Evolutionary conservation across 441 rosid genomes (phyloP), one percentile per base, ranked within the genome.

Genomic region (Capsella rubella): DNA sequence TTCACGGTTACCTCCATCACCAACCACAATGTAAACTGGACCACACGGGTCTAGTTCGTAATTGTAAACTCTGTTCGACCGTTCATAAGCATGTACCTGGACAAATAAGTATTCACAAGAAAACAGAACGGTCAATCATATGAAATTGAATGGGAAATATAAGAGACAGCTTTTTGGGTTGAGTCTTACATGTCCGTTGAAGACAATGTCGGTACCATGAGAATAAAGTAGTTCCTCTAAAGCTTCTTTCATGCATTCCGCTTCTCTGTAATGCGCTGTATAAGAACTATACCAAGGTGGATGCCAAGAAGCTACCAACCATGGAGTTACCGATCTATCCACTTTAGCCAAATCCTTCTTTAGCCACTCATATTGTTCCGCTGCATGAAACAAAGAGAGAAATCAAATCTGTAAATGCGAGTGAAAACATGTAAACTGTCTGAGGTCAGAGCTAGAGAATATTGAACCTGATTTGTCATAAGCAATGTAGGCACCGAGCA

Each of bases 401-500:
- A 66, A 18, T 29, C 5, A 29, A 21, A 50, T 3, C 2, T 0
- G 52, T 57, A 56, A 10, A 18, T 28, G 5, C 15, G 18, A 46
- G 18, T 12, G 6, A n/a, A 61, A 16, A 59, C 32, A 68, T 43
- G 51, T 18, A 10, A 50, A 39, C 0, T 5, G 25, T 21, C 32
- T 27, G 21, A 59, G 32, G 49, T 14, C 49, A 67, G 18, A 57
- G 69, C 64, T 18, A 13, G 32, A 59, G 54, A n/a, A 55, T 27
- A 61, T 65, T 62, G 11, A 66, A 89, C 97, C 82, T 77, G 93
- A 81, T 76, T 82, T 84, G 16, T 89, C 68, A 74, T 83, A 94
- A 39, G 82, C 57, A 53, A 82, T 78, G 77, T 90, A 94, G 64
- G 92, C 88, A 54, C 93, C 87, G 3, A 94, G 92, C 92, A 94